Evolutionary conservation across 352 stramenopile species (phyloP).

Genomic region (Phytophthora megakarya): DNA sequence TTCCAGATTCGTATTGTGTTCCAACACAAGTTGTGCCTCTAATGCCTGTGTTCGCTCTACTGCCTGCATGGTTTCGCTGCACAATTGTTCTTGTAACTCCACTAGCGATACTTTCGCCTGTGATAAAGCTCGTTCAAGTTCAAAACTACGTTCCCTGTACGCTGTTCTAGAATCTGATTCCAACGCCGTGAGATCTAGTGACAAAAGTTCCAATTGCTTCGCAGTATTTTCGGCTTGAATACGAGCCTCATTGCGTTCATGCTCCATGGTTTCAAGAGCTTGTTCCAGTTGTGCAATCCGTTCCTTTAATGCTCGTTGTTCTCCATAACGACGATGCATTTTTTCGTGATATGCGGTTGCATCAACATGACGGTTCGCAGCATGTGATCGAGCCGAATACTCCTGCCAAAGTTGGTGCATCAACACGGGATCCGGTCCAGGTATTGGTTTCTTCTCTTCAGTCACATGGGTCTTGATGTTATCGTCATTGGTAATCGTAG

Average conservation of each 20-base stretch:
- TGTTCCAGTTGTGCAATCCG: constrained; percentile 51
- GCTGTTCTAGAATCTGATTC: constrained; percentile 8
- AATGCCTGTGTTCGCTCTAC: constrained; percentile 41
- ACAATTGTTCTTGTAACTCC: constrained; percentile 38
- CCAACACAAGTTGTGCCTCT: constrained; percentile 56
- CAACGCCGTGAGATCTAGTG: constrained; percentile 4
- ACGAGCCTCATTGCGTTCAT: constrained; percentile 47
- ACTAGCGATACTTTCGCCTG: constrained; percentile 46
- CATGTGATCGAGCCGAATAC: constrained; percentile 54
- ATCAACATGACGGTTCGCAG: constrained; percentile 46
- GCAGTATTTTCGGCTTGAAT: constrained; percentile 14
- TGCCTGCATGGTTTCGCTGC: constrained; percentile 35
- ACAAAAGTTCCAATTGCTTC: constrained; percentile 27
- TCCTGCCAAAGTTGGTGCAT: constrained; percentile 71
- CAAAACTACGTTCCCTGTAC: constrained; percentile 58
- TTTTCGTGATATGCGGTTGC: constrained; percentile 65
- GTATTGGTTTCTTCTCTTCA: not conserved
- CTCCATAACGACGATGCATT: constrained; percentile 75
- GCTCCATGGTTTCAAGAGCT: constrained; percentile 38
- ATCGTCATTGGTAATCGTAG: constrained; percentile 14
- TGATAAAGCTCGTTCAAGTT: constrained; percentile 57
- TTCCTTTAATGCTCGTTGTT: constrained; percentile 59
- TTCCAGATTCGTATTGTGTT: constrained; percentile 51
- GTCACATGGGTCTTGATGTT: not conserved
- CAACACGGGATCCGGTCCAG: constrained; percentile 40